Conservation (phyloP, 345 rosid species). For the Citrus trifoliata region DNA sequence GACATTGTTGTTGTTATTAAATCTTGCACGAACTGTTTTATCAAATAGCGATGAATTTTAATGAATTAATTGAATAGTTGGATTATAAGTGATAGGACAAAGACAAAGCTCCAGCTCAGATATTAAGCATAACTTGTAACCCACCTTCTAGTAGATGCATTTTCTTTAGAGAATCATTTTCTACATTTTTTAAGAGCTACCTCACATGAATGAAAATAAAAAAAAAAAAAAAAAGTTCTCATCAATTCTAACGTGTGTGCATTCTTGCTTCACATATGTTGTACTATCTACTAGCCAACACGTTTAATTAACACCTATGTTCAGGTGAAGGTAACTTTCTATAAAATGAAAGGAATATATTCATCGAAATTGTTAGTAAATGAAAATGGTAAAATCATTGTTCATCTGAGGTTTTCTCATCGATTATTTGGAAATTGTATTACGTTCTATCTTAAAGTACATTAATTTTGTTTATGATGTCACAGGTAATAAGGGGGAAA, state of each 20-base stretch:
- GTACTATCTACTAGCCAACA: too few relatives aligned
- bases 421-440: too few relatives aligned
- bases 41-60: background rate
- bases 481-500: background rate
- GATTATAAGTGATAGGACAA: background rate
- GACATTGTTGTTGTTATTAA: slow-evolving; percentile 6
- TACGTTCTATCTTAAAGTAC: too few relatives aligned
- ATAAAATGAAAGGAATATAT: too few relatives aligned
- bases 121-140: background rate
- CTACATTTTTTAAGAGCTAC: background rate
- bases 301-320: too few relatives aligned
- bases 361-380: too few relatives aligned
- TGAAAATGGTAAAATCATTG: too few relatives aligned
- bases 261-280: too few relatives aligned
- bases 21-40: background rate
- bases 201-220: too few relatives aligned
- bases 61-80: background rate
- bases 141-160: background rate
- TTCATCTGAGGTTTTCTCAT: too few relatives aligned
- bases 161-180: background rate
- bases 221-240: background rate
- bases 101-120: background rate
- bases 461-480: too few relatives aligned
- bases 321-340: background rate
- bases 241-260: too few relatives aligned